Conservation (phyloP, 2,329 filamentous ascomycete genomes). For the Cryphonectria radicalis region DNA sequence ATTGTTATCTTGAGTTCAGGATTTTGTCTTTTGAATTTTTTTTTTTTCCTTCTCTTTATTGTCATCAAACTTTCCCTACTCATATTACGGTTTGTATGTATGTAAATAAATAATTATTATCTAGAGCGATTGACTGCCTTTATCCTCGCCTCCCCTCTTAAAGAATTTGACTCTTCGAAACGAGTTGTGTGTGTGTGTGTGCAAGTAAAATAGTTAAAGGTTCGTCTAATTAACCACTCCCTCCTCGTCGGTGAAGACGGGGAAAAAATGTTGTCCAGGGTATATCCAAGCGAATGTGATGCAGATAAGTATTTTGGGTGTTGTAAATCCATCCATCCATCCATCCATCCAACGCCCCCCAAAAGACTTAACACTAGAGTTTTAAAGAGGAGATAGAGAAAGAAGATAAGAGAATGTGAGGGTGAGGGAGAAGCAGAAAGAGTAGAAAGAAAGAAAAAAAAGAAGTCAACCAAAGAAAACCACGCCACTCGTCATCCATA, state of each 20-base stretch:
- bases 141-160: background rate
- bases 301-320: background rate
- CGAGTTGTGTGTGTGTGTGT: background rate
- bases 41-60: background rate
- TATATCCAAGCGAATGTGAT: slow-evolving; percentile 15
- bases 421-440: background rate
- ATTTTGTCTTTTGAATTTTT: no score
- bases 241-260: background rate
- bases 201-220: background rate
- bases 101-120: background rate
- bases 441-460: background rate
- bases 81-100: background rate
- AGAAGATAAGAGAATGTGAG: background rate
- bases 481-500: slow-evolving; percentile 40
- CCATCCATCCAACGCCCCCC: background rate
- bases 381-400: background rate
- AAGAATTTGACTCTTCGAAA: background rate
- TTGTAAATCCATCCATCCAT: background rate
- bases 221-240: background rate
- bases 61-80: background rate
- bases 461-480: background rate
- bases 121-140: background rate
- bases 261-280: background rate
- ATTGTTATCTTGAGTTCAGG: no score
- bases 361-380: background rate